Evolutionary conservation across 441 rosid species (phyloP).

Genomic region (Breynia disticha): DNA sequence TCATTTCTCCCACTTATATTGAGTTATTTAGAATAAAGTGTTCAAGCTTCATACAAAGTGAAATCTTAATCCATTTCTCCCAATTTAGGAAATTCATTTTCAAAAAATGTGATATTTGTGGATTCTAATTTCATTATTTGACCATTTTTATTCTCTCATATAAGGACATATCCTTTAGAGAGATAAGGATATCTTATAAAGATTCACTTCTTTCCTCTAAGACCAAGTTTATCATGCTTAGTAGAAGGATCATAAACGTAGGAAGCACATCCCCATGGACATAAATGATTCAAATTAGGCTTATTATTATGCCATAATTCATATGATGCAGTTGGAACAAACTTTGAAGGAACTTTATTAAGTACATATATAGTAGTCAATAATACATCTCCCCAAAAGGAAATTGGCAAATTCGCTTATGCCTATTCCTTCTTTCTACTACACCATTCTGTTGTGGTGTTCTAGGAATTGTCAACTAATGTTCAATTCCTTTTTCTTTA

Average conservation of each 20-base stretch:
- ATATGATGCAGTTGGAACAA: not conserved
- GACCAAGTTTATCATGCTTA: not conserved
- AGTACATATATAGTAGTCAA: not conserved
- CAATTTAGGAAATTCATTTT: not conserved
- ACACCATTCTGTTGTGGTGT: slow-evolving; percentile 6
- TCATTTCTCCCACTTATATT: no score
- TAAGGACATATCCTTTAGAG: not conserved
- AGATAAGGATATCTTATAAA: not conserved
- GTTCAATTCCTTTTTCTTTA: not conserved
- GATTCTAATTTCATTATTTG: not conserved
- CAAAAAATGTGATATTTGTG: not conserved
- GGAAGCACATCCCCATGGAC: not conserved
- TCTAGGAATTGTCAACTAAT: slow-evolving; percentile 1
- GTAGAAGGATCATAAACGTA: not conserved
- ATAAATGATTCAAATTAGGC: not conserved
- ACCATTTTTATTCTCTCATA: not conserved
- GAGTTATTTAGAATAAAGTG: no score
- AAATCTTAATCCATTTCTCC: not conserved
- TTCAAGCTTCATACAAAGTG: not conserved
- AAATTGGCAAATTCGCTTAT: not conserved
- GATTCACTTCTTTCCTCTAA: not conserved
- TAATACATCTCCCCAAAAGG: not conserved
- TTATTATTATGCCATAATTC: not conserved
- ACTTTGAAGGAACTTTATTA: slow-evolving; percentile 1
- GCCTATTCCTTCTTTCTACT: not conserved